Evolutionary conservation across 2,329 filamentous ascomycete genomes (phyloP), one percentile per base, ranked within the genome.

Genomic region (Gliomastix tumulicola): DNA sequence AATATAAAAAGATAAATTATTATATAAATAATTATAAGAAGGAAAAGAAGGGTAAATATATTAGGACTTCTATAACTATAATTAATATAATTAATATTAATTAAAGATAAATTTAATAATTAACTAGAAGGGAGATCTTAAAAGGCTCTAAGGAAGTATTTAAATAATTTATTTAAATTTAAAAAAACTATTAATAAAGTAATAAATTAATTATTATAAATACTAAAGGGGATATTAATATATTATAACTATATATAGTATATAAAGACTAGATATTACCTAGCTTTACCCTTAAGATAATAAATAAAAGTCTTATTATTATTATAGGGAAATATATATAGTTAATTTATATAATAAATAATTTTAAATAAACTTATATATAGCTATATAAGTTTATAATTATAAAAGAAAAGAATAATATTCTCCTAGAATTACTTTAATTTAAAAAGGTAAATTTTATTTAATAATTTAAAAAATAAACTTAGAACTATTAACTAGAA

Each of bases 251-350:
- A 15, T 18, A 25, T 28, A 36, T 17, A 18, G 19, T 31, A 30
- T 30, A 10, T 21, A 33, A 40, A 40, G 30, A 40, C n/a, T 25
- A 25, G 30, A 36, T 17, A 13, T 34, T 13, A 17, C 13, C 15
- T 9, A 3, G 21, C 25, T 21, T 37, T 31, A 7, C 30, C 15
- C 34, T n/a, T n/a, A n/a, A n/a, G n/a, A n/a, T n/a, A n/a, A n/a
- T n/a, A n/a, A 37, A 47, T 35, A 42, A 34, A 41, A 36, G 16
- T 6, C 22, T 38, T 18, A 22, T 19, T 25, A n/a, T 34, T 25
- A 19, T 25, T 28, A 2, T 22, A 23, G 16, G 17, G 20, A 33
- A 15, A 35, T 37, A 32, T 33, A 17, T 32, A 32, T 18, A 30
- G 12, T 33, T 31, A 8, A 33, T 9, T 33, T 31, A 17, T 10